Base-by-base conservation (phyloP, 306 rosid species). In the Cucurbita pepo region DNA sequence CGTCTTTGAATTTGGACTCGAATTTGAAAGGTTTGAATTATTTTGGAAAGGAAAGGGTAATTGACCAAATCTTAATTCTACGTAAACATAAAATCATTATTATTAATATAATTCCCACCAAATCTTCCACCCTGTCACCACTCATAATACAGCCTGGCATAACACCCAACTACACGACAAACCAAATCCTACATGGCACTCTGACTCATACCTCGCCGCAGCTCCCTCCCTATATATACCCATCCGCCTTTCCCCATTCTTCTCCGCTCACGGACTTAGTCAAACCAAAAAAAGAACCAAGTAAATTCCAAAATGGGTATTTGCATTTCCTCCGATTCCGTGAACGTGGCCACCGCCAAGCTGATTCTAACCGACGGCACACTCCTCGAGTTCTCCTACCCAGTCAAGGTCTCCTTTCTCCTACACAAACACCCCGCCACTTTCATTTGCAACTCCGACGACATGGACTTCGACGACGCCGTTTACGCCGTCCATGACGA, bases 391-490 rank as follows among this genome's bases (percentile, higher is more conserved):
- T 94, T 74, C 30, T 74, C 92, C 0, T 80, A 83, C 63, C 96
- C 96, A 0, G 88, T 93, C 0, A 89, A 82, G 78, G 98, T 82
- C 3, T 90, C 97, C 0, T 83, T 86, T 66, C 80, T 90, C 0
- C 63, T 93, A 61, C 86, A 87, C 11, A 82, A 83, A 64, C 62
- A 85, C 36, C 97, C 97, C 0, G 50, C 81, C 30, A 85, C 83
- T 47, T 90, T 93, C 22, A 93, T 93, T 7, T 90, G 97, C 56
- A 86, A 93, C 87, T 82, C 98, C 38, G 98, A 93, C 71, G 96
- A 90, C 71, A 83, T 93, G 90, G 97, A 87, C 12, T 93, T 93
- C 81, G 94, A 90, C 85, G 87, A 79, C 81, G 79, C 85, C 74
- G 84, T 93, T 0, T 55, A 75, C 0, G 97, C 97, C 19, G 63